Percentiles rank a stretch among this genome's conserved stretches.
phyloP scores from a whole-genome alignment of 257 asterid genomes.

The Solanum appendiculatum region DNA sequence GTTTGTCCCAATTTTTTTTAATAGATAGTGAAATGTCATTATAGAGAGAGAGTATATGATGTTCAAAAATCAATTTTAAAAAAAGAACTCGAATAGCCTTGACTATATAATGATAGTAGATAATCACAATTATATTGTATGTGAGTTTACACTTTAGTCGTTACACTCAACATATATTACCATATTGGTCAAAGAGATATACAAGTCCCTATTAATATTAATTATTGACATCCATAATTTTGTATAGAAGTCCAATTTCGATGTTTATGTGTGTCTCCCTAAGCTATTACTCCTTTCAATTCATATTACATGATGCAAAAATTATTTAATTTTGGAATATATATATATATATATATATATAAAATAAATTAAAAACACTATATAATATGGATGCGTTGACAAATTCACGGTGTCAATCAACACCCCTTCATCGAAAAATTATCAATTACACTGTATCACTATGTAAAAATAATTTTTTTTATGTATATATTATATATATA shows the following conservation, averaged over 20 bases:
- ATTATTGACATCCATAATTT: too few species aligned
- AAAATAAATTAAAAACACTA: too few species aligned
- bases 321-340: too few species aligned
- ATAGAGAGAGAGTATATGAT: neutral
- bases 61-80: neutral
- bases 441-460: too few species aligned
- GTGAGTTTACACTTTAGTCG: neutral
- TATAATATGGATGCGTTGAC: too few species aligned
- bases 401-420: neutral
- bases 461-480: too few species aligned
- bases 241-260: too few species aligned
- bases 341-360: too few species aligned
- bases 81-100: accelerated
- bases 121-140: neutral
- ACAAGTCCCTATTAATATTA: neutral
- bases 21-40: neutral
- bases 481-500: too few species aligned
- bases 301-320: too few species aligned
- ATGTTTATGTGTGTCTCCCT: too few species aligned
- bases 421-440: neutral
- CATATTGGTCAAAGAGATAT: neutral
- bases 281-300: too few species aligned
- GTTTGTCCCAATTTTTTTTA: neutral
- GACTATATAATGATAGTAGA: neutral
- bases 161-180: neutral